Evolutionary conservation across 1,284 basidiomycete species (phyloP), one percentile per base, ranked within the genome.

Genomic region (Volvariella surrecta): DNA sequence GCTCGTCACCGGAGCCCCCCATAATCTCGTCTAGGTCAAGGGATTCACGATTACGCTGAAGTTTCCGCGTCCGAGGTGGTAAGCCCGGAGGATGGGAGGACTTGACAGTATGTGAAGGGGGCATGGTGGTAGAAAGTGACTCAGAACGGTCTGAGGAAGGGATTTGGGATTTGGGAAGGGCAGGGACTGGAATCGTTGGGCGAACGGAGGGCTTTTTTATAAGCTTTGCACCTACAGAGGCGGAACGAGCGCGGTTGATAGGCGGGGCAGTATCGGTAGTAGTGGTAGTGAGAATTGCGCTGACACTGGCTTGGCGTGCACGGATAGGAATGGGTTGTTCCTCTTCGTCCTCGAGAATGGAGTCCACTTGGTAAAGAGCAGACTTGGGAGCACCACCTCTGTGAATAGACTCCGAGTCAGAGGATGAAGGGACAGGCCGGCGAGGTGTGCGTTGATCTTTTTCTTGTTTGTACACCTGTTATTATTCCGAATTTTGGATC

Each of bases 11-110:
- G 11, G 74, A 81, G 35, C 71, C 77, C 35, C 67, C 74, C 76
- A 85, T 79, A 31, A 85, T 60, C 47, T 85, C 83, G 54, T 88
- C 85, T 48, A 86, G 54, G 55, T 86, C 79, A 48, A 87, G 54
- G 8, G 81, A 83, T 55, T 86, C 85, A 32, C 72, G 66, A 51
- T 78, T 76, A 37, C 66, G 68, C 45, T 70, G 72, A 31, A 73
- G 55, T 50, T 65, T 73, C 31, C 76, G 70, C 8, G 68, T 75
- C 34, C 74, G 70, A 40, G 56, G 45, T 19, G 73, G 69, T 47
- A 68, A 67, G 20, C 59, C 34, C 6, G 34, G 8, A 35, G 34
- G n/a, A 6, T 6, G 4, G 18, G 4, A 35, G 6, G 34, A 19
- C 34, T 35, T 35, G 43, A n/a, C n/a, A n/a, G n/a, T 44, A 18